A percentile compares a stretch with the other conserved stretches of the same genome.
phyloP scores from a whole-genome alignment of 23 red algal genomes.

The Agarophyton chilense region DNA sequence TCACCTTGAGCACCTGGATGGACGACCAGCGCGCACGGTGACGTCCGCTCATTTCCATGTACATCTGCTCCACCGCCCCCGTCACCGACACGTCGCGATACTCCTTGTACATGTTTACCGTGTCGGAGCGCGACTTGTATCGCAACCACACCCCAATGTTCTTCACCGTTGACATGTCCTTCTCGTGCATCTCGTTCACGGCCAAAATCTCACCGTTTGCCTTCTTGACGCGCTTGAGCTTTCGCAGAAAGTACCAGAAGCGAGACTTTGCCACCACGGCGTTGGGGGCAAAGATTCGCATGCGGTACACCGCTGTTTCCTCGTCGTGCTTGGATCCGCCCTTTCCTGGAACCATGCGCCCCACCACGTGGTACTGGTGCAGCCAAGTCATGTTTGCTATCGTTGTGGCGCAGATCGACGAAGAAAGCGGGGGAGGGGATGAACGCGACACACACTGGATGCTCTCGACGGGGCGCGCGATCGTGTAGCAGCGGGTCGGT shows the following conservation, averaged over 20 bases:
- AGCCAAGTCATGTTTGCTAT: conserved; percentile 76
- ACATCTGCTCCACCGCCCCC: conserved; percentile 96
- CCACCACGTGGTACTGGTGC: conserved; percentile 92
- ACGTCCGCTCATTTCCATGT: conserved; percentile 98
- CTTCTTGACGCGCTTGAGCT: conserved; percentile 94
- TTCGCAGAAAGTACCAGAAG: conserved; percentile 97
- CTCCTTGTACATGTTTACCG: conserved; percentile 99
- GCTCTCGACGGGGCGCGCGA: too few species aligned
- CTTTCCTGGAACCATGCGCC: conserved; percentile 85
- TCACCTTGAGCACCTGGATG: conserved; percentile 94
- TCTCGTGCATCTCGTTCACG: conserved; percentile 94
- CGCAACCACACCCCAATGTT: conserved; percentile 95
- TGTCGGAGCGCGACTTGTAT: conserved; percentile 97
- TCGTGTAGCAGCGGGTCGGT: background rate
- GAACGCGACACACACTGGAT: too few species aligned
- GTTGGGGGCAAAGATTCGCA: conserved; percentile 98
- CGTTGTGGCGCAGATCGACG: background rate
- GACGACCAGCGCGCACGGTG: conserved; percentile 97
- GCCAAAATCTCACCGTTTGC: conserved; percentile 91
- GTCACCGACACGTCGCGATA: conserved; percentile 83
- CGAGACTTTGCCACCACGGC: conserved; percentile 90
- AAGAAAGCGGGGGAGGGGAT: too few species aligned
- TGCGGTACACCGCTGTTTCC: conserved; percentile 79
- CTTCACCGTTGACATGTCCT: conserved; percentile 82
- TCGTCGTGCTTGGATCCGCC: conserved; percentile 62